Evolutionary conservation across 2,329 filamentous ascomycete species (phyloP), one percentile per base, ranked within the genome.

Genomic region (Fonsecaea nubica): DNA sequence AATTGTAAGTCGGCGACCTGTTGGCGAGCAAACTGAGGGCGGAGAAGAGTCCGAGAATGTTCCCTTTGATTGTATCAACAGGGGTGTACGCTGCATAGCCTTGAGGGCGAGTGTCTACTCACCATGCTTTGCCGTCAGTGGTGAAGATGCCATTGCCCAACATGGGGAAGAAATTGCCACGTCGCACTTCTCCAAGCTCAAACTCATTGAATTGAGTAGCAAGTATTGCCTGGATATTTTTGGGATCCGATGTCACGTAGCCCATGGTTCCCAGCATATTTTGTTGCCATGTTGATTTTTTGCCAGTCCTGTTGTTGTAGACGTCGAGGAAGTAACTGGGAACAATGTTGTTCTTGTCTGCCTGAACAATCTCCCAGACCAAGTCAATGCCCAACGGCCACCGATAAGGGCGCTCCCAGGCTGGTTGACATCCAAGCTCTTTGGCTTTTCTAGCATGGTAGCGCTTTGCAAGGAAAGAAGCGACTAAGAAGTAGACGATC

Each of bases 21-120:
- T 74, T 96, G 91, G 73, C 90, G 90, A 74, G 92, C 88, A 78
- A 97, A 97, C 74, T 96, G 92, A 0, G 93, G 93, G 1, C 93
- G 85, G 69, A 97, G 88, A 66, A 97, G 83, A 70, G 92, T 88
- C n/a, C 93, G 86, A 60, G 89, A 92, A 53, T 72, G 71, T 58
- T 65, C 60, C 68, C 68, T 68, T 35, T 5, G 36, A 30, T 10
- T 12, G 21, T 12, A 38, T 65, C 30, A 63, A 55, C 36, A 10
- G 33, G 13, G 50, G 15, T n/a, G 1, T 5, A 18, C 58, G 12
- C n/a, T 8, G 25, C 36, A 53, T 18, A 7, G 7, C 12, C 30
- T 12, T 10, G 25, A n/a, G 2, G n/a, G 21, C 35, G 25, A 25
- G 15, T 33, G 10, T 32, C 1, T 4, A 60, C 67, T 58, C 52